Evolutionary conservation across 1,284 basidiomycete species (phyloP).

Genomic region (Boletus mariae): DNA sequence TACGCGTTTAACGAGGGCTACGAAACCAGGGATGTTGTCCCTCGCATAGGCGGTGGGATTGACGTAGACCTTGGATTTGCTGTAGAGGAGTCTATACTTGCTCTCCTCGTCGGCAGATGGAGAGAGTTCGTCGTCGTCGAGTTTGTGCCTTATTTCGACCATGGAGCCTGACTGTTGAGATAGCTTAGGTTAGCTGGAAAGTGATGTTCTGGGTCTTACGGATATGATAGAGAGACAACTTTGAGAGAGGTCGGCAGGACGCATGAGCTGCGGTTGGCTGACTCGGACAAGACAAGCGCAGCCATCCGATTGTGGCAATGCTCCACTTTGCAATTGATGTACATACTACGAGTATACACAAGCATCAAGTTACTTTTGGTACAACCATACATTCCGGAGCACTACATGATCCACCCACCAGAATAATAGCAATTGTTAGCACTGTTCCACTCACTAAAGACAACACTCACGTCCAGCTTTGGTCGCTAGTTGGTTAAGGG

Average conservation of each 20-base stretch:
- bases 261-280: background rate
- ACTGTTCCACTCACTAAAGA: background rate
- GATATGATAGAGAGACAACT: constrained; percentile 42
- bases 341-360: background rate
- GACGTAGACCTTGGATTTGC: constrained; percentile 90
- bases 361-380: constrained; percentile 56
- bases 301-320: constrained; percentile 25
- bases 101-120: constrained; percentile 47
- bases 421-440: constrained; percentile 6
- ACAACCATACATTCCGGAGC: constrained; percentile 74
- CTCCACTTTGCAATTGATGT: background rate
- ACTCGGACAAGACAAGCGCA: background rate
- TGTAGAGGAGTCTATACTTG: constrained; percentile 74
- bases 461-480: constrained; percentile 85
- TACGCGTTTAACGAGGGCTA: constrained; percentile 81
- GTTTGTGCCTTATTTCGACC: constrained; percentile 69
- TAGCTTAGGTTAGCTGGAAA: background rate
- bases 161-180: constrained; percentile 56
- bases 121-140: constrained; percentile 26
- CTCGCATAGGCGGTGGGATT: constrained; percentile 89
- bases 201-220: constrained; percentile 28
- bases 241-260: constrained; percentile 27
- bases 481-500: constrained; percentile 94
- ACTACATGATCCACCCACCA: constrained; percentile 41
- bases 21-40: constrained; percentile 93